Evolutionary conservation across 345 rosid species (phyloP).

Genomic region (Gossypium bickii): DNA sequence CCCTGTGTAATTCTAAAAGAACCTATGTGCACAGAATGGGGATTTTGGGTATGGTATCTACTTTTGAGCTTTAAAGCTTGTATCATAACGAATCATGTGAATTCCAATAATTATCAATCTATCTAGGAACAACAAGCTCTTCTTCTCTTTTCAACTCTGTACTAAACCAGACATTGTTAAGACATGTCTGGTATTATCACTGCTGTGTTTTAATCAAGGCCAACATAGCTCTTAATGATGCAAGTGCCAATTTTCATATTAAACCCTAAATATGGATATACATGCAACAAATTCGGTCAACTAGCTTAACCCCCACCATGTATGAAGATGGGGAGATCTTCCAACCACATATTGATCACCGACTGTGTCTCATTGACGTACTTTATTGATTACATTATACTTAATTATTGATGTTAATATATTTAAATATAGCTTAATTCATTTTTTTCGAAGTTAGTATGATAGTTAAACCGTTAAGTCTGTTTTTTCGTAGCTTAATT

Average conservation of each 20-base stretch:
- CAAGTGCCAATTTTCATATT: no score
- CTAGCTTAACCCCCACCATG: slow-evolving; percentile 2
- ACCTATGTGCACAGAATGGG: neutral
- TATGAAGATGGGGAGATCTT: slow-evolving; percentile 1
- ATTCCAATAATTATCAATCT: neutral
- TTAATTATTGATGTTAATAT: no score
- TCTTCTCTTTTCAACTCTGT: no score
- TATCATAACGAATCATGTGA: neutral
- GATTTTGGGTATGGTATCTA: neutral
- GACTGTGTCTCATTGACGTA: slow-evolving; percentile 6
- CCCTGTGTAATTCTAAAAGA: neutral
- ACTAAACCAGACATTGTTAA: no score
- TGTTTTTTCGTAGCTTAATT: no score
- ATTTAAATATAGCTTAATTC: no score
- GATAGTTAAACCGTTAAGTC: neutral
- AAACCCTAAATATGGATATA: neutral
- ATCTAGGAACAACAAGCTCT: neutral
- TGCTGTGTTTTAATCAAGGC: no score
- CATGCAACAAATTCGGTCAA: slow-evolving; percentile 6
- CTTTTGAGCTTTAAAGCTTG: slow-evolving; percentile 25
- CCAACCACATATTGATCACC: slow-evolving; percentile 18
- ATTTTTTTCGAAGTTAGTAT: no score
- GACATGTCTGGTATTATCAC: no score
- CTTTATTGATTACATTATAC: slow-evolving; percentile 10
- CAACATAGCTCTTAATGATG: no score